A percentile compares a stretch with the other conserved stretches of the same genome.
phyloP scores from a whole-genome alignment of 2,329 filamentous ascomycete species.

The Rhinocladiella mackenziei region DNA sequence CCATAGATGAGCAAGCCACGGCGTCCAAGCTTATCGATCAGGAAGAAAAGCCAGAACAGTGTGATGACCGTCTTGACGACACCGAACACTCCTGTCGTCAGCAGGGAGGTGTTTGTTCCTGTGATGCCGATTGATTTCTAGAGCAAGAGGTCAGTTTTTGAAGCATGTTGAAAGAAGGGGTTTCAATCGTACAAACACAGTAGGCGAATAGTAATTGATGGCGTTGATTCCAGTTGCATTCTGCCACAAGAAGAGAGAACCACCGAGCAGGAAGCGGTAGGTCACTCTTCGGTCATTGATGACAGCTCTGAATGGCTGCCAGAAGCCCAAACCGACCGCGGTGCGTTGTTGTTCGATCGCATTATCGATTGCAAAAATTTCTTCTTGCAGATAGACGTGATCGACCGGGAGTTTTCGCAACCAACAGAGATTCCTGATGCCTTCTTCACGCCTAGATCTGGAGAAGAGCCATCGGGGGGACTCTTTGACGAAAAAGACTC shows the following conservation, averaged over 20 bases:
- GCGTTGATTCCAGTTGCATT: constrained; percentile 68
- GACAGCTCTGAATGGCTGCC: constrained; percentile 62
- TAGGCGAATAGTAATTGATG: constrained; percentile 71
- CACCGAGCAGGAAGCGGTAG: constrained; percentile 69
- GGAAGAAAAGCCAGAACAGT: constrained; percentile 63
- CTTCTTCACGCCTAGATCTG: constrained; percentile 64
- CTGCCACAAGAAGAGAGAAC: constrained; percentile 73
- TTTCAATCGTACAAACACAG: too few species aligned
- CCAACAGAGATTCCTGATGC: constrained; percentile 51
- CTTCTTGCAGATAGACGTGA: constrained; percentile 65
- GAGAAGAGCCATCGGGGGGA: constrained; percentile 68
- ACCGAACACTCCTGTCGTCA: constrained; percentile 72
- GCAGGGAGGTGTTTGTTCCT: constrained; percentile 55
- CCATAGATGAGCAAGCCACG: constrained; percentile 64
- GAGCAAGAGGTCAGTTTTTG: too few species aligned
- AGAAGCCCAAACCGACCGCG: constrained; percentile 67
- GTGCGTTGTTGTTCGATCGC: constrained; percentile 62
- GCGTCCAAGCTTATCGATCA: constrained; percentile 63
- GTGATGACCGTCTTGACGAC: constrained; percentile 70
- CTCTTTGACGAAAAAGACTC: constrained; percentile 59
- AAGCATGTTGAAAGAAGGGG: too few species aligned
- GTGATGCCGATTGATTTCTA: constrained; percentile 59
- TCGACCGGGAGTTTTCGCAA: constrained; percentile 41
- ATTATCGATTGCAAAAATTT: constrained; percentile 65
- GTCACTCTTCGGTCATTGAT: constrained; percentile 56